phyloP scores from a whole-genome alignment of 164 flowering plant species.

The Brasenia schreberi region DNA sequence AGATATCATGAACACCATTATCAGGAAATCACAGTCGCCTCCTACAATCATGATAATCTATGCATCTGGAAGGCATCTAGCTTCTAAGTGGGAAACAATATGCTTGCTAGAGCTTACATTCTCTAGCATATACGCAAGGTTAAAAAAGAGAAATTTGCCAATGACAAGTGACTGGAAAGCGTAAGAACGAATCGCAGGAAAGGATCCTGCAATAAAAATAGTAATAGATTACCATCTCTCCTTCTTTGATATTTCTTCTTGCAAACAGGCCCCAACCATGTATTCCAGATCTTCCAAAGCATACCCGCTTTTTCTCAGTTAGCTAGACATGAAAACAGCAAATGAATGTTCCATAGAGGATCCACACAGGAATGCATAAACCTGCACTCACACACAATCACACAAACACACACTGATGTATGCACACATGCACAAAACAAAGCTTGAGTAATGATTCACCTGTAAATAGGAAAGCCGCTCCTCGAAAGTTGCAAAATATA shows the following conservation, averaged over 20 bases:
- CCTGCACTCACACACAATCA: not conserved
- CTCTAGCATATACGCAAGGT: too few relatives aligned
- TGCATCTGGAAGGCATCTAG: too few relatives aligned
- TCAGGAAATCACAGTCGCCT: not conserved
- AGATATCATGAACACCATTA: not conserved
- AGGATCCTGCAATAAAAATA: not conserved
- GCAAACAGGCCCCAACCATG: constrained; percentile 99
- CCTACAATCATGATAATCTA: too few relatives aligned
- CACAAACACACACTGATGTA: too few relatives aligned
- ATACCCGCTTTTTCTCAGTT: constrained; percentile 68
- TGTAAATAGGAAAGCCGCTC: constrained; percentile 74
- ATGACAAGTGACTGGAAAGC: too few relatives aligned
- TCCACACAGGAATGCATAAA: not conserved
- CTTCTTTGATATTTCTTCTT: constrained; percentile 74
- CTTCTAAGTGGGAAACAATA: too few relatives aligned
- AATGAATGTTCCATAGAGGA: not conserved
- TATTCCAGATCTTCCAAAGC: constrained; percentile 93
- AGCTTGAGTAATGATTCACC: constrained; percentile 22
- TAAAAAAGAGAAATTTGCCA: too few relatives aligned
- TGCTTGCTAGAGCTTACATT: too few relatives aligned
- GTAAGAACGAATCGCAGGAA: not conserved
- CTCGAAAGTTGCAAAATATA: constrained; percentile 56
- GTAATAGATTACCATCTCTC: constrained; percentile 65
- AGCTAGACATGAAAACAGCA: constrained; percentile 29
- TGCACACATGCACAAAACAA: too few relatives aligned